phyloP scores from a whole-genome alignment of 2,329 filamentous ascomycete genomes.

The Atkinsonella hypoxylon region DNA sequence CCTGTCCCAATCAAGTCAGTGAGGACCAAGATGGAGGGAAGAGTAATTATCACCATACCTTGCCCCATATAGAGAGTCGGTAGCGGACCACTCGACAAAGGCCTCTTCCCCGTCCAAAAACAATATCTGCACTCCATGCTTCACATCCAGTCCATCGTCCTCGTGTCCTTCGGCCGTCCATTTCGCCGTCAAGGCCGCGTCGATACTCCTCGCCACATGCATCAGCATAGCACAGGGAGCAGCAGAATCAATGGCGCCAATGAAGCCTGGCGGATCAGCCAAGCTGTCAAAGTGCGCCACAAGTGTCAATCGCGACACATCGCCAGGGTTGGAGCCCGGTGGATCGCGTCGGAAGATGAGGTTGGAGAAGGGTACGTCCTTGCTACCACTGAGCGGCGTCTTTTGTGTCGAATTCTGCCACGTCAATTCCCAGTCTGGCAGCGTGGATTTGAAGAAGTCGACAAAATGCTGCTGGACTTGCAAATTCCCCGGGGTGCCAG shows the following conservation, averaged over 20 bases:
- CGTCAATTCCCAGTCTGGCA: constrained; percentile 68
- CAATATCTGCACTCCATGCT: constrained; percentile 77
- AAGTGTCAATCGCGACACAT: constrained; percentile 70
- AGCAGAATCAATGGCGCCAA: constrained; percentile 88
- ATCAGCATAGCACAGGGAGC: constrained; percentile 90
- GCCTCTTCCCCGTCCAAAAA: constrained; percentile 93
- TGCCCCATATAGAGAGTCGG: constrained; percentile 81
- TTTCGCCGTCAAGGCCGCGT: constrained; percentile 66
- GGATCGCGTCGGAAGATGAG: constrained; percentile 80
- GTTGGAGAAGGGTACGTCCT: constrained; percentile 72
- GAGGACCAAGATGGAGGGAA: background rate
- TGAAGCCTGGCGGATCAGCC: constrained; percentile 68
- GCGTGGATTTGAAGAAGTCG: constrained; percentile 61
- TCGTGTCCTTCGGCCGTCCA: constrained; percentile 64
- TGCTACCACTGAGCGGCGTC: constrained; percentile 63
- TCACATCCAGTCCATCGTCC: constrained; percentile 51
- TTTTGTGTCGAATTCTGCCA: constrained; percentile 85
- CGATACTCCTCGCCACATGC: constrained; percentile 71
- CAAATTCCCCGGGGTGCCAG: constrained; percentile 66
- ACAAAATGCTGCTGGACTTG: constrained; percentile 71
- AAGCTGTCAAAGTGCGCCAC: constrained; percentile 94
- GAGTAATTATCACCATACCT: constrained; percentile 35
- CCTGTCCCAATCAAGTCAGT: constrained; percentile 15
- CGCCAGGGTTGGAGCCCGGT: constrained; percentile 62
- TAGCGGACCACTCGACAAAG: constrained; percentile 65